These are phyloP conservation scores for Populus hybrid DNA, from an alignment of 441 rosid genomes.

Conservation along the genomic window DNA sequence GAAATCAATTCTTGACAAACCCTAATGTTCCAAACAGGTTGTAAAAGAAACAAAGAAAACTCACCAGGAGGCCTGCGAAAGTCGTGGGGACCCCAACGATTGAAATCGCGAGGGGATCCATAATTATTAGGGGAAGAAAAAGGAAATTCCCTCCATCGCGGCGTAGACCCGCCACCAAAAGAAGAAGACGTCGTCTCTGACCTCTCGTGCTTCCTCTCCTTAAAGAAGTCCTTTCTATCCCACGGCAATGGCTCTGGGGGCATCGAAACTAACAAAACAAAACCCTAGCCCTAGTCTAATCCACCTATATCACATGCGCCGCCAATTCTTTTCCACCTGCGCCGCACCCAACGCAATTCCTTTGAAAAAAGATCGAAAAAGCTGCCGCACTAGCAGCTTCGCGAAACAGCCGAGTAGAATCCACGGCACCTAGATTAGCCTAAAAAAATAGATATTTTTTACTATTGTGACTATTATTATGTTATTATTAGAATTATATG, in stretches of 20 bases:
- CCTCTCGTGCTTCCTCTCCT: constrained; percentile 91
- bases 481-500: not conserved
- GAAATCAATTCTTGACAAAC: no score
- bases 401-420: not conserved
- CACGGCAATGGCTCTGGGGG: constrained; percentile 90
- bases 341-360: constrained; percentile 6
- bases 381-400: not conserved
- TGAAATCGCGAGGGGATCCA: constrained; percentile 44
- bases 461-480: not conserved
- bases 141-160: constrained; percentile 80
- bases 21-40: not conserved
- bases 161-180: constrained; percentile 35
- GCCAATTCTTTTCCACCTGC: not conserved
- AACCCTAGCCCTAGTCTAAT: constrained; percentile 23
- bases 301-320: constrained; percentile 1
- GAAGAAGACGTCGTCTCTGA: constrained; percentile 42
- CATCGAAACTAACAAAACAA: constrained; percentile 61
- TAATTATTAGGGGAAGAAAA: constrained; percentile 40
- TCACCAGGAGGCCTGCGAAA: constrained; percentile 80
- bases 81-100: constrained; percentile 49
- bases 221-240: constrained; percentile 87
- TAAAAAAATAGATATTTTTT: not conserved
- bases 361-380: constrained; percentile 3
- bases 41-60: not conserved
- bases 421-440: constrained; percentile 1